Evolutionary conservation across 768 basidiomycete genomes (phyloP), one percentile per base, ranked within the genome.

Genomic region (Krasilnikovozyma curviuscula): DNA sequence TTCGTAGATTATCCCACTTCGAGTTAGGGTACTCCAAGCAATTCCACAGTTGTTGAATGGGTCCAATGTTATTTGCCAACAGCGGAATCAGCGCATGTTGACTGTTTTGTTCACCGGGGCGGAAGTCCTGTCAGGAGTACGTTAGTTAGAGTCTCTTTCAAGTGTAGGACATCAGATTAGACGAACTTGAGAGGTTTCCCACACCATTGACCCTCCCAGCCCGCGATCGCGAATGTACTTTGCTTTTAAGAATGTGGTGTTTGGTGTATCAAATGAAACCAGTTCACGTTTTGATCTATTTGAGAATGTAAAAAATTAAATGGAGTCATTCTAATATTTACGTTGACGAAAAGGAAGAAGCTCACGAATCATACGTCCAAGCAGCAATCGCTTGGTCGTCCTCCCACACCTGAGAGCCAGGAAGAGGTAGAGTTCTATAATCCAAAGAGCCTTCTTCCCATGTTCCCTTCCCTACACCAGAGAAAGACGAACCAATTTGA

Each of bases 151-250:
- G 7, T 13, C 21, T 19, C 34, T 21, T 16, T 3, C n/a, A n/a
- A n/a, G n/a, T n/a, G n/a, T n/a, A n/a, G n/a, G n/a, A n/a, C n/a
- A n/a, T n/a, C n/a, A n/a, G n/a, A n/a, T n/a, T n/a, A n/a, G n/a
- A n/a, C n/a, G n/a, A n/a, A n/a, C 5, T 13, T 7, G 3, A 8
- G 5, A 23, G 30, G 34, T 21, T 51, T 65, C 63, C 68, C 67
- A 69, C 79, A 59, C 70, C 93, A 98, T 98, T 47, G 80, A 81
- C 0, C 93, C 93, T 6, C 82, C 83, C 4, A 97, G 67, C 0
- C 75, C 73, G 59, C 79, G 73, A 30, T 73, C 70, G 57, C 68
- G 69, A 59, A 97, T 86, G 68, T 79, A 95, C 49, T 76, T 69
- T 3, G 75, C 73, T 64, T 86, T 86, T 56, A 56, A 57, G 2